Conservation (phyloP, 176 grass and related monocot species). For the Pharus latifolius region DNA sequence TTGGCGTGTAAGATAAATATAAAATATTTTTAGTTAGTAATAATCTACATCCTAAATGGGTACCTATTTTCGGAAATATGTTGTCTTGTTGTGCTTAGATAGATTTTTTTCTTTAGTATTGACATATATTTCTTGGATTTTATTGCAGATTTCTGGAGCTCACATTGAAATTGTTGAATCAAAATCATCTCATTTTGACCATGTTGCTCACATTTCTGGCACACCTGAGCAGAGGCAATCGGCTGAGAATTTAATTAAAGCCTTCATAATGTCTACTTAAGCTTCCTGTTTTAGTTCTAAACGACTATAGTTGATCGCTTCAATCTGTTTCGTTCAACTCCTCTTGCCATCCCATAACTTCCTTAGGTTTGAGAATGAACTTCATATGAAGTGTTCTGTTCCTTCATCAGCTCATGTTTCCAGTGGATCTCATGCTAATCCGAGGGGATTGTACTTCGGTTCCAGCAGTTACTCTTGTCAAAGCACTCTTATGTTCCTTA, state of each 20-base stretch:
- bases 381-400: not conserved
- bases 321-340: slow-evolving; percentile 5
- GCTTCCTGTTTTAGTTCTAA: slow-evolving; percentile 13
- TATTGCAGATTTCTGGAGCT: slow-evolving; percentile 92
- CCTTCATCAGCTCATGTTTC: slow-evolving; percentile 10
- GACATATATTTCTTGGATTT: not conserved
- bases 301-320: slow-evolving; percentile 6
- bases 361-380: slow-evolving; percentile 15
- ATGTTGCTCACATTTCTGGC: slow-evolving; percentile 78
- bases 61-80: not conserved
- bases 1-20: not conserved
- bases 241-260: slow-evolving; percentile 91
- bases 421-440: slow-evolving; percentile 24
- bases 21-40: not conserved
- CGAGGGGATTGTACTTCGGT: not conserved
- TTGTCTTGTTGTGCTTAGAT: not conserved
- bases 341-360: slow-evolving; percentile 8
- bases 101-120: not conserved
- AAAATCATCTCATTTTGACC: slow-evolving; percentile 69
- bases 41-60: not conserved
- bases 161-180: slow-evolving; percentile 79
- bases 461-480: not conserved
- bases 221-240: slow-evolving; percentile 70
- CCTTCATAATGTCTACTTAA: slow-evolving; percentile 87
- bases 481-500: slow-evolving; percentile 25